A percentile compares a stretch with the other conserved stretches of the same genome.
Conservation (phyloP, 2,329 filamentous ascomycete genomes). For the Penicillium sp. region DNA sequence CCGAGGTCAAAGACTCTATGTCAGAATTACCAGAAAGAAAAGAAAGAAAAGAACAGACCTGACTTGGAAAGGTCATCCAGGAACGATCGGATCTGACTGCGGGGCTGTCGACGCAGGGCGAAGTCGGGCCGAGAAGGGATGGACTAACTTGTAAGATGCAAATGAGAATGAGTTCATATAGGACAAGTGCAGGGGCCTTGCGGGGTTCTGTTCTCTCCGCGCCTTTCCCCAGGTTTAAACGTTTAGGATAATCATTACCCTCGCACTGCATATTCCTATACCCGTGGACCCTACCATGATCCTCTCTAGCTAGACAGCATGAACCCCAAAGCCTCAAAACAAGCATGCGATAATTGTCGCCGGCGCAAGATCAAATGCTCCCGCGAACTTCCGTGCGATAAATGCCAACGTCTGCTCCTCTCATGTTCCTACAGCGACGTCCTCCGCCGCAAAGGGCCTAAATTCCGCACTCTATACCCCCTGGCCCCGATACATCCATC, state of each 20-base stretch:
- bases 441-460: conserved; percentile 41
- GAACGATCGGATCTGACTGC: neutral
- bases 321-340: conserved; percentile 30
- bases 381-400: conserved; percentile 44
- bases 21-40: neutral
- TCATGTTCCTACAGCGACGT: conserved; percentile 44
- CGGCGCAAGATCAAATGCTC: conserved; percentile 47
- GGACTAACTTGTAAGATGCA: neutral
- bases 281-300: neutral
- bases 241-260: neutral
- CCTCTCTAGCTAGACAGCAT: conserved; percentile 24
- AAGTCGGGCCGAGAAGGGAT: neutral
- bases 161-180: neutral
- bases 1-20: no score
- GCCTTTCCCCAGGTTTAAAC: conserved; percentile 21
- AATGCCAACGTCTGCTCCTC: conserved; percentile 39
- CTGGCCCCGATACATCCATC: conserved; percentile 38
- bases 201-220: conserved; percentile 11
- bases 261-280: neutral
- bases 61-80: neutral
- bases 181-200: conserved; percentile 13
- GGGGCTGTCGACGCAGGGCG: neutral
- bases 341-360: conserved; percentile 46
- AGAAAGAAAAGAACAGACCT: neutral
- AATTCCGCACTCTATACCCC: conserved; percentile 42